phyloP scores from a whole-genome alignment of 257 asterid genomes.

The Mitragyna speciosa region DNA sequence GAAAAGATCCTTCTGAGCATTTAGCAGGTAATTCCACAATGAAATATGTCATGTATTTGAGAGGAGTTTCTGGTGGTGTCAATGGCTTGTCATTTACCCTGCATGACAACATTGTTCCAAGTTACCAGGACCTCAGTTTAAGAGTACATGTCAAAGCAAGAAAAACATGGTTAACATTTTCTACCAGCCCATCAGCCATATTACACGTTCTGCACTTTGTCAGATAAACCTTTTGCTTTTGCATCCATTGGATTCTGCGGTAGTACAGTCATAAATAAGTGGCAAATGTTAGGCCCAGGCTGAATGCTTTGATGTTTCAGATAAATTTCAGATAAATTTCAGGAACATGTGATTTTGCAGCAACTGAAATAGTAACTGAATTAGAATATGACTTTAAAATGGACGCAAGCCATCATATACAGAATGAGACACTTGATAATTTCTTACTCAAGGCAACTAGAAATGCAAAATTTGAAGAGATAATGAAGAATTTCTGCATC shows the following conservation, averaged over 20 bases:
- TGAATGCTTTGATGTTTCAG: neutral
- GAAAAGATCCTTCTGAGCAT: slow-evolving; percentile 3
- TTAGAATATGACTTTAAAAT: neutral
- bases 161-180: neutral
- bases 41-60: neutral
- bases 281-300: neutral
- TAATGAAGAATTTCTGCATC: too few species aligned
- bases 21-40: neutral
- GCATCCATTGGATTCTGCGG: slow-evolving; percentile 20
- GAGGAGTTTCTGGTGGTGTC: slow-evolving; percentile 2
- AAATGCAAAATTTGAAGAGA: neutral
- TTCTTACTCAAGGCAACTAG: neutral
- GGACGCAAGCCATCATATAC: neutral
- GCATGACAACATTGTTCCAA: neutral
- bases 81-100: neutral
- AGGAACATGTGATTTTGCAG: neutral
- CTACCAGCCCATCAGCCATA: slow-evolving; percentile 10
- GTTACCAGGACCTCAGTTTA: neutral
- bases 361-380: neutral
- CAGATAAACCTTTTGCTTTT: slow-evolving; percentile 21
- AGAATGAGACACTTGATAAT: neutral
- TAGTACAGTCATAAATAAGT: neutral
- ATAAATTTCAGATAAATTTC: slow-evolving; percentile 2
- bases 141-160: neutral
- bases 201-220: slow-evolving; percentile 26